These are phyloP conservation scores for Talaromyces albobiverticillius DNA, from an alignment of 2,329 filamentous ascomycete species.

Conservation along the genomic window DNA sequence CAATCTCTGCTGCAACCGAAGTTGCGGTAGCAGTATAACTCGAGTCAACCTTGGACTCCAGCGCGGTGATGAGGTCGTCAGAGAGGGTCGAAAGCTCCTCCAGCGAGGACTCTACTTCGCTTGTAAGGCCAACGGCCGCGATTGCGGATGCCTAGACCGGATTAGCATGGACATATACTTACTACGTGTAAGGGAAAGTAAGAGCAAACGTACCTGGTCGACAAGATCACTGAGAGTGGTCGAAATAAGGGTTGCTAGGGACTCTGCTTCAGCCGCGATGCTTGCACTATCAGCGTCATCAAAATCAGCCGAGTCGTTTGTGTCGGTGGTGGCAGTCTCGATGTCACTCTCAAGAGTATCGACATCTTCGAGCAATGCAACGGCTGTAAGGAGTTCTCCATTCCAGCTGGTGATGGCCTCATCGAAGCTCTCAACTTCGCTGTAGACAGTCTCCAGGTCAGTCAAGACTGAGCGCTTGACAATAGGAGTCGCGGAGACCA, in stretches of 20 bases:
- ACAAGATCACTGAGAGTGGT: constrained; percentile 8
- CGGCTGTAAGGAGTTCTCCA: constrained; percentile 1
- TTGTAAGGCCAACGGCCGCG: neutral
- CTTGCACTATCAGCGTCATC: constrained; percentile 7
- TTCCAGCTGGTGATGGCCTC: constrained; percentile 5
- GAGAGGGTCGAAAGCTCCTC: neutral
- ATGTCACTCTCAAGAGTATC: constrained; percentile 7
- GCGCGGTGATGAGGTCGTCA: neutral
- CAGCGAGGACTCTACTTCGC: neutral
- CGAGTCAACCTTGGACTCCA: constrained; percentile 2
- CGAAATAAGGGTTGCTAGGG: constrained; percentile 1
- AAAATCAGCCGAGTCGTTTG: constrained; percentile 7
- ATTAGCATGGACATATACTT: neutral
- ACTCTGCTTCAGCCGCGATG: neutral
- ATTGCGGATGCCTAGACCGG: neutral
- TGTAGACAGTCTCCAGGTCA: constrained; percentile 8
- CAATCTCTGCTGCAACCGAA: neutral
- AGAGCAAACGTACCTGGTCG: constrained; percentile 4
- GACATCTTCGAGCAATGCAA: constrained; percentile 10
- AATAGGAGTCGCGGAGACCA: constrained; percentile 9
- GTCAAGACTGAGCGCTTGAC: constrained; percentile 12
- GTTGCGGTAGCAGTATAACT: neutral
- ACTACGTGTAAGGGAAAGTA: too few species aligned
- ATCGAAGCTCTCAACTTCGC: neutral
- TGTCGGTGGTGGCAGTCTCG: constrained; percentile 12